Base-by-base conservation (phyloP, 352 stramenopile genomes). In the Pythium aristosporum region DNA sequence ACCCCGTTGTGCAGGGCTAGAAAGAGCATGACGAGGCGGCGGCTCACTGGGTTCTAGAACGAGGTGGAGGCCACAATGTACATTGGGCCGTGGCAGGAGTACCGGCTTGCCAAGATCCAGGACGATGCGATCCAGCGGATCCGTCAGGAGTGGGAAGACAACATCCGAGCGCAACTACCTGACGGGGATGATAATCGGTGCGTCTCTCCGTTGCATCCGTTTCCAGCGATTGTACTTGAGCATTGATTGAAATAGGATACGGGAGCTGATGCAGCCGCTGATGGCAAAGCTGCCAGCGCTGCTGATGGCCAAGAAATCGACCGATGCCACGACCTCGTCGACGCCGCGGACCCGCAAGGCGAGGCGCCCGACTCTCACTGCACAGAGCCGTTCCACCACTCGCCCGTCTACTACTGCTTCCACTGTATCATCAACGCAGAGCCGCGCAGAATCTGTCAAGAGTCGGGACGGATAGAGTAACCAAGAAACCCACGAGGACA, bases 41-140 rank as follows among this genome's bases (percentile, higher is more conserved):
- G 25, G 1, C 2, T n/a, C 25, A 39, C 2, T 36, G 7, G 30
- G 12, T 30, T 56, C 2, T n/a, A 32, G 49, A 36, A 15, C 11
- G 28, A 52, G 25, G 21, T 10, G 30, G 11, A 34, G 10, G 20
- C 11, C 7, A 42, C n/a, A 69, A 94, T 92, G 82, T 92, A 91
- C 68, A 91, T 94, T 63, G 83, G 85, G 18, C 85, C 83, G 55
- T 94, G 83, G 82, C 86, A 94, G 63, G 83, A 94, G 70, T 94
- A 92, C 67, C 81, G 85, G 4, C 78, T 92, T 50, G 83, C 86
- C 21, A 91, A 92, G 74, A 83, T 94, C 70, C 83, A 94, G 70
- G 80, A 91, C 37, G 76, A 91, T 66, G 79, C 80, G 32, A 80
- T 92, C 41, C 76, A 92, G 70, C 72, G 77, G 39, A 74, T 93